These are phyloP conservation scores for Pichia sp. DNA, from an alignment of 1,139 yeast species.

Conservation along the genomic window DNA sequence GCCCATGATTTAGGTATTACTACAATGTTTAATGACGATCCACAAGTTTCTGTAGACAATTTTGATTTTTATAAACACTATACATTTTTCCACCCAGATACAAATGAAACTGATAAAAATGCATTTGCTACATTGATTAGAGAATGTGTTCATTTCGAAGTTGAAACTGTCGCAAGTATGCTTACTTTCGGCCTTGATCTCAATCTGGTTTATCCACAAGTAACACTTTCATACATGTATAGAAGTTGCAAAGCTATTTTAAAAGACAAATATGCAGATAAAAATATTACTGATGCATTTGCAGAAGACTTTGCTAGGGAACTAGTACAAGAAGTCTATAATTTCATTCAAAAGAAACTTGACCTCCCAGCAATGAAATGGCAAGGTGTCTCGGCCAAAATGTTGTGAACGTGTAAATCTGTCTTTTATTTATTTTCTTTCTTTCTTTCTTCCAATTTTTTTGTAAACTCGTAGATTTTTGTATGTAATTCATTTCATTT, in stretches of 20 bases:
- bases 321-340: slow-evolving; percentile 12
- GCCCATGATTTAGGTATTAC: slow-evolving; percentile 15
- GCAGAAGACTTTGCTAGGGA: slow-evolving; percentile 13
- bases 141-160: slow-evolving; percentile 19
- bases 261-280: slow-evolving; percentile 8
- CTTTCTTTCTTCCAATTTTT: no score
- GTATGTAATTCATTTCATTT: no score
- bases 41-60: slow-evolving; percentile 13
- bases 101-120: slow-evolving; percentile 9
- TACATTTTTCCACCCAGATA: slow-evolving; percentile 14
- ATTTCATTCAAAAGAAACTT: slow-evolving; percentile 8
- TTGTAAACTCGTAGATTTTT: no score
- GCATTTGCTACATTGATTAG: slow-evolving; percentile 16
- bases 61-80: slow-evolving; percentile 14
- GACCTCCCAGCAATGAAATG: slow-evolving; percentile 15
- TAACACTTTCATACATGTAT: slow-evolving; percentile 14
- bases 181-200: slow-evolving; percentile 16
- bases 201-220: slow-evolving; percentile 10
- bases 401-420: no score
- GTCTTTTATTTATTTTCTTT: no score
- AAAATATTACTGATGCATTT: slow-evolving; percentile 7
- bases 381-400: slow-evolving; percentile 14
- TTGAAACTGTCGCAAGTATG: slow-evolving; percentile 19
- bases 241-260: slow-evolving; percentile 12
- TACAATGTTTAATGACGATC: slow-evolving; percentile 16